Evolutionary conservation across 768 basidiomycete genomes (phyloP), one percentile per base, ranked within the genome.

Genomic region (Sporobolomyces phaffii): DNA sequence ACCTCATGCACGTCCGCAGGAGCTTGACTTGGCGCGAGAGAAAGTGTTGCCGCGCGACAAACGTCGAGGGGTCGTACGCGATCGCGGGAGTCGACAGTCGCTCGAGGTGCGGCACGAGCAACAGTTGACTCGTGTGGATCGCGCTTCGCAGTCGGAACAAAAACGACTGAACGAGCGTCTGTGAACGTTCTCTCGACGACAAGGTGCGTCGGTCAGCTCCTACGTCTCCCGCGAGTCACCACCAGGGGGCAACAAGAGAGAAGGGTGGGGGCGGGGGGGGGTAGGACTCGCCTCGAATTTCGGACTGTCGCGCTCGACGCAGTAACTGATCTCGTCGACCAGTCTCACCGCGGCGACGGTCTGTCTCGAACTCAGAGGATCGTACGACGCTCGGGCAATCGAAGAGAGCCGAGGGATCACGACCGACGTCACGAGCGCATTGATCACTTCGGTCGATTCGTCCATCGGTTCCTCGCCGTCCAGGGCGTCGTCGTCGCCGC

Each of bases 271-370:
- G n/a, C 29, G 18, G 56, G 51, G 28, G 24, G 7, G 3, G 17
- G 7, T 7, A 43, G 2, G 28, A 68, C 78, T 60, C 57, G 78
- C 79, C 50, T 78, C 77, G 65, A 78, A 80, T 60, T 78, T 78
- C 22, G 73, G 65, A 48, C 71, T 74, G 29, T 73, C 76, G 62
- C 73, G 74, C 31, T 79, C 79, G 29, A 77, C 72, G 57, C 78
- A 74, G 44, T 77, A 79, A 43, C 73, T 74, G 1, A 80, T 65
- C 57, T 80, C 77, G 54, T 80, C 79, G 17, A 78, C 74, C 17
- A 79, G 58, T 56, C 76, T 75, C 5, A 79, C 65, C 13, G 80
- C 78, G 40, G 72, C 65, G 14, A 75, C 60, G 1, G 79, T 81
- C 68, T 79, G 78, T 40, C 41, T 45, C 9, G 66, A 54, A 24